Base-by-base conservation (phyloP, 2,329 filamentous ascomycete genomes). In the Hymenoscyphus salicellus region DNA sequence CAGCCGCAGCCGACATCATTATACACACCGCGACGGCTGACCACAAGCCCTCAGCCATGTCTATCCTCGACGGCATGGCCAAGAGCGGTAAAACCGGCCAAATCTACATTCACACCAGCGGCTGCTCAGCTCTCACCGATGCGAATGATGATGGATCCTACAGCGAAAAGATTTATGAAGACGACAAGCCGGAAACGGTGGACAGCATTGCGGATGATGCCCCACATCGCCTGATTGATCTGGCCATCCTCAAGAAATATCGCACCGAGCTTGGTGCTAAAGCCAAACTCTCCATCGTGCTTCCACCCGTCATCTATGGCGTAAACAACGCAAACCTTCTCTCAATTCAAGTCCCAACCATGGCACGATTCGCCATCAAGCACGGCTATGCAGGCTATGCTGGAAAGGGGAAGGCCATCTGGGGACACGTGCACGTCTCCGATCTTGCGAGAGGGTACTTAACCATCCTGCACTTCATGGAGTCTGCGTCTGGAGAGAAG, bases 11-110 rank as follows among this genome's bases (percentile, higher is more conserved):
- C 1, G 81, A 83, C 60, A 78, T 82, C 8, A 73, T 79, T 43
- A 74, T 84, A 62, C 81, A 83, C 71, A 82, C 79, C 7, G 82
- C 82, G 14, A 81, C 80, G 3, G 80, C 81, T 3, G 81, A 83
- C 71, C 77, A 83, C 64, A 71, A 80, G 20, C 78, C 79, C 11
- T 79, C 77, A 14, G 81, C 76, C 1, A 68, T 80, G 68, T 79
- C 80, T 17, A 75, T 84, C 14, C 71, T 83, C 3, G 75, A 77
- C 10, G 81, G 80, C 6, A 70, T 83, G 60, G 72, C 1, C 68
- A 76, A 38, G 41, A 60, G 36, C 58, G 75, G 74, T 11, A 75
- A 78, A 32, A 55, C 14, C n/a, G 64, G 64, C 28, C 80, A 79
- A 20, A 80, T 80, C 65, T 84, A 77, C 74, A 81, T 83, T 63